Conservation (phyloP, 2,329 filamentous ascomycete genomes). For the Pezicula radicicola region DNA sequence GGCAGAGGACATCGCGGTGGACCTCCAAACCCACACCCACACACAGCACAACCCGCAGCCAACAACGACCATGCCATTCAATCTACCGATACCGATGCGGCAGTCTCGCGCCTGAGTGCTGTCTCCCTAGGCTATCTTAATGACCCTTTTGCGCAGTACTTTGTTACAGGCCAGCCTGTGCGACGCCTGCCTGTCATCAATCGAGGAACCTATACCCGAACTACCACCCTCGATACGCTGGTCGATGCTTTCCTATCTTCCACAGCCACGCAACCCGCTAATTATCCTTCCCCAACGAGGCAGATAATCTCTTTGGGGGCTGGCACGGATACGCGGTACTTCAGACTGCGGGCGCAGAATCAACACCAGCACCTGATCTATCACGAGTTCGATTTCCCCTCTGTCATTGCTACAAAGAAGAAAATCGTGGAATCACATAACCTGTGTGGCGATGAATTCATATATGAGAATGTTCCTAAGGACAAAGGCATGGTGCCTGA, state of each 20-base stretch:
- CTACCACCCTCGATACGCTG: slow-evolving; percentile 75
- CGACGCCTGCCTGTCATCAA: slow-evolving; percentile 90
- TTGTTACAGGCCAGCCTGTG: slow-evolving; percentile 56
- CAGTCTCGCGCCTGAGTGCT: slow-evolving; percentile 83
- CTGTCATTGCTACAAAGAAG: slow-evolving; percentile 60
- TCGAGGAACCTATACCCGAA: slow-evolving; percentile 93
- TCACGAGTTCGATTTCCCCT: slow-evolving; percentile 88
- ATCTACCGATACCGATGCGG: slow-evolving; percentile 88
- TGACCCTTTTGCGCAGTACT: slow-evolving; percentile 73
- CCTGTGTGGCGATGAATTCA: slow-evolving; percentile 6
- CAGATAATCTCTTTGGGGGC: slow-evolving; percentile 93
- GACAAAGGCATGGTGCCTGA: slow-evolving; percentile 37
- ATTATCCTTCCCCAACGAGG: slow-evolving; percentile 31
- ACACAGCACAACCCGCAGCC: slow-evolving; percentile 17
- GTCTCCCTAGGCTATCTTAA: slow-evolving; percentile 81
- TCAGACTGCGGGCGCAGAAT: slow-evolving; percentile 54
- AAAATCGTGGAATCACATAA: slow-evolving; percentile 12
- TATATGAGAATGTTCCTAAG: slow-evolving; percentile 46
- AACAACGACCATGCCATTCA: slow-evolving; percentile 74
- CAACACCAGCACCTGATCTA: slow-evolving; percentile 56
- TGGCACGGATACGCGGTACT: slow-evolving; percentile 87
- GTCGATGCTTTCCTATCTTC: slow-evolving; percentile 65
- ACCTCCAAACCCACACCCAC: slow-evolving; percentile 6
- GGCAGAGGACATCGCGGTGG: slow-evolving; percentile 30
- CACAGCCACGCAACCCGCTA: slow-evolving; percentile 10